These are phyloP conservation scores for Saccharomyces hybrid DNA, from an alignment of 1,139 yeast species.

Conservation along the genomic window DNA sequence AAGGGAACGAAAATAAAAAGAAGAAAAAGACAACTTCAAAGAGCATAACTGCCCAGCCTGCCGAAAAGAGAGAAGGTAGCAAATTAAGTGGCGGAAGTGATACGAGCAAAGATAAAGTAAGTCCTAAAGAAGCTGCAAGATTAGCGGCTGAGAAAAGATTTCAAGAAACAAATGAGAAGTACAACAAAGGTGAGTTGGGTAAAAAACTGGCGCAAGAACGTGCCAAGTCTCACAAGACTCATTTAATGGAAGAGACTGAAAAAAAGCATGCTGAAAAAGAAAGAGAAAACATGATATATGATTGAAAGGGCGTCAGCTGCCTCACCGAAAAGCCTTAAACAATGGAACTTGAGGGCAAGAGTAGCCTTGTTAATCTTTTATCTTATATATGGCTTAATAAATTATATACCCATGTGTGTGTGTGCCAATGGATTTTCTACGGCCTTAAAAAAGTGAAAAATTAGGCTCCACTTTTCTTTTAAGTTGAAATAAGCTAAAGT, in stretches of 20 bases:
- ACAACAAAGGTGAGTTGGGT: slow-evolving; percentile 25
- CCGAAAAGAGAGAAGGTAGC: not conserved
- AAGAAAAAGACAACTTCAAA: slow-evolving; percentile 4
- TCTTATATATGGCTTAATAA: not conserved
- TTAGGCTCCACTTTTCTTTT: not conserved
- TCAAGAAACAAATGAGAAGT: slow-evolving; percentile 19
- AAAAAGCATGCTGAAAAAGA: slow-evolving; percentile 10
- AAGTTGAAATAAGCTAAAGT: not conserved
- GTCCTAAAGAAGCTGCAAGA: slow-evolving; percentile 30
- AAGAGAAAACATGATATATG: not conserved
- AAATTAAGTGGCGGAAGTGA: not conserved
- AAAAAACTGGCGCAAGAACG: slow-evolving; percentile 27
- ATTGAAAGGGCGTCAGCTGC: not conserved
- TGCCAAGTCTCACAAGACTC: slow-evolving; percentile 19
- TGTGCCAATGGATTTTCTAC: not conserved
- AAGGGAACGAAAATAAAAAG: slow-evolving; percentile 12
- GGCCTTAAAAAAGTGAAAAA: not conserved
- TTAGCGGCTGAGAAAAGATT: slow-evolving; percentile 29
- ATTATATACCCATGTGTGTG: not conserved
- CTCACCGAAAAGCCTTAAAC: not conserved
- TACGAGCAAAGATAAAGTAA: slow-evolving; percentile 7
- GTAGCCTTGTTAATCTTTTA: not conserved
- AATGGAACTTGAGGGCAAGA: not conserved
- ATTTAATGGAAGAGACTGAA: slow-evolving; percentile 17
- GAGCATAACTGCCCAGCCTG: slow-evolving; percentile 6